Evolutionary conservation across 2,329 filamentous ascomycete genomes (phyloP), one percentile per base, ranked within the genome.

Genomic region (Fusarium sp.): DNA sequence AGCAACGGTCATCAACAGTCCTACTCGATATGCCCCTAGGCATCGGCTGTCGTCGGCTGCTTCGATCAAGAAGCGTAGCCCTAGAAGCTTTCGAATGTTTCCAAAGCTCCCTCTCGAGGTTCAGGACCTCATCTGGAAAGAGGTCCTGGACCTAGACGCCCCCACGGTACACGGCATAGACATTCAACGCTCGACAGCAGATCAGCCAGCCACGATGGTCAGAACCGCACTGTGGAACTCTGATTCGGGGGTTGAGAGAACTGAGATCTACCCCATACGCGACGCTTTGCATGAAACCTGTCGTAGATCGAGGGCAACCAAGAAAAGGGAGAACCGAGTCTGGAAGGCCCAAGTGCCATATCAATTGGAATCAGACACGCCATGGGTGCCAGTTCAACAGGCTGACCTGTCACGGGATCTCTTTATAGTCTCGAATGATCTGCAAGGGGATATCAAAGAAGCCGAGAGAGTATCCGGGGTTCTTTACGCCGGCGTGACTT

Each of bases 61-160:
- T 17, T 37, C 14, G 15, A 37, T 37, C 17, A 4, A n/a, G 17
- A 40, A 64, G 15, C 20, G 9, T 10, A 10, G 11, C 5, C 8
- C 52, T 3, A 27, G 15, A 14, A 8, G 14, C 1, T 69, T 69
- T 6, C 30, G 15, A 6, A n/a, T 22, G 5, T 47, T 69, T 17
- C 1, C 3, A 9, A 40, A 14, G 6, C 37, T 70, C 3, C 68
- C 65, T 5, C 1, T 14, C 0, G 68, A 70, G 14, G 1, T 69
- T 2, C 65, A 70, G 2, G 68, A 70, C 20, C 32, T 56, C 25
- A 60, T 70, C 14, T 70, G 65, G 68, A 35, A 14, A 6, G 2
- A 25, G 0, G 10, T 33, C 9, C 11, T 70, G 2, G 32, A 35
- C 1, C 25, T 57, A 0, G 30, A 64, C 11, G 14, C 14, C 17